Percentiles rank a stretch among this genome's conserved stretches.
These are phyloP conservation scores for Lumnitzera racemosa DNA, from an alignment of 345 rosid genomes.

Conservation along the genomic window DNA sequence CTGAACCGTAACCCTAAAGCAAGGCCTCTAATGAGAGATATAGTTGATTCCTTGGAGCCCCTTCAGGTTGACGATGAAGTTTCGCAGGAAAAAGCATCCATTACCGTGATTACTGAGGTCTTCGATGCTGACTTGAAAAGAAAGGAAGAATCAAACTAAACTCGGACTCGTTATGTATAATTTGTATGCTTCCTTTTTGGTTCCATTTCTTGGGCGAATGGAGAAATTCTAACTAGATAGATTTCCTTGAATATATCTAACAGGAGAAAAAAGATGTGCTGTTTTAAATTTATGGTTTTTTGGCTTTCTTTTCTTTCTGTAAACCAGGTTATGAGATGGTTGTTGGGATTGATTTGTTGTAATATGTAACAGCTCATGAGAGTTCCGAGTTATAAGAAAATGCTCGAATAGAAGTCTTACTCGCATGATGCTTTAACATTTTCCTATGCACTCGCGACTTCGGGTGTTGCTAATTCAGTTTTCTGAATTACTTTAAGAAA, in stretches of 20 bases:
- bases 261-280: no score
- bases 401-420: no score
- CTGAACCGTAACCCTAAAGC: conserved; percentile 87
- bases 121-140: conserved; percentile 25
- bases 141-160: conserved; percentile 22
- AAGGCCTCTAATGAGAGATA: conserved; percentile 95
- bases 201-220: background rate
- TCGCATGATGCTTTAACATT: no score
- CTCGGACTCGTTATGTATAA: conserved; percentile 1
- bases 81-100: conserved; percentile 24
- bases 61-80: conserved; percentile 49
- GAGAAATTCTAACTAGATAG: background rate
- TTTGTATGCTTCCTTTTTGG: conserved; percentile 4
- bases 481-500: no score
- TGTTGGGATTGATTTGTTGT: no score
- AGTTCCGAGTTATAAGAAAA: no score
- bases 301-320: no score
- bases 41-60: conserved; percentile 92
- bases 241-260: conserved; percentile 2
- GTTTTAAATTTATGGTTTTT: no score
- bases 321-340: no score
- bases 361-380: no score
- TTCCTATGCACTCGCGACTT: no score
- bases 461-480: no score
- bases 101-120: conserved; percentile 40